These are phyloP conservation scores for Pulicaria dysenterica DNA, from an alignment of 129 eudicot genomes.

Conservation along the genomic window DNA sequence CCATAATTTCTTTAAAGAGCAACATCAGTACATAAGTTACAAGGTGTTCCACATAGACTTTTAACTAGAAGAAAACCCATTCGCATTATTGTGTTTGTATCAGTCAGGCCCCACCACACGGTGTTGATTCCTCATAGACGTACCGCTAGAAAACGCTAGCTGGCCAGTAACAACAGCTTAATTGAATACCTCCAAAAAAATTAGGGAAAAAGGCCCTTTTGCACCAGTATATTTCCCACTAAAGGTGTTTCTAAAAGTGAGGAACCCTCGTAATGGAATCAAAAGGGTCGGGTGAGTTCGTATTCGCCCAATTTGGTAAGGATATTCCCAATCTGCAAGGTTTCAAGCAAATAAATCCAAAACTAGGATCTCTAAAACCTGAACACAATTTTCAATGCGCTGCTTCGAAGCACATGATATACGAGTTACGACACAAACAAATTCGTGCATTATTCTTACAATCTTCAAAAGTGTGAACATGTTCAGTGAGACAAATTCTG, in stretches of 20 bases:
- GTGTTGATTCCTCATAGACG: slow-evolving; percentile 21
- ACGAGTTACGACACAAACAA: slow-evolving; percentile 10
- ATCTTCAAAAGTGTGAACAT: slow-evolving; percentile 20
- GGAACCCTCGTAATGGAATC: slow-evolving; percentile 29
- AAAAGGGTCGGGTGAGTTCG: slow-evolving; percentile 22
- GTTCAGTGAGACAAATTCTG: slow-evolving; percentile 25
- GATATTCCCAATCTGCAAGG: slow-evolving; percentile 33
- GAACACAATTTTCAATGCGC: slow-evolving; percentile 30
- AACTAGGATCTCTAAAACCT: slow-evolving; percentile 29
- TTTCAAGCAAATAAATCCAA: slow-evolving; percentile 37
- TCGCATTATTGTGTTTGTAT: slow-evolving; percentile 33
- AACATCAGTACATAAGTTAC: slow-evolving; percentile 10
- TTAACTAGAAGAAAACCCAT: slow-evolving; percentile 13
- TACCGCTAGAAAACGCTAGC: slow-evolving; percentile 20
- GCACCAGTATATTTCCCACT: slow-evolving; percentile 22
- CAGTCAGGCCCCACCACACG: slow-evolving; percentile 38
- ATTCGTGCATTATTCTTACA: slow-evolving; percentile 22
- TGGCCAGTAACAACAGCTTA: slow-evolving; percentile 28
- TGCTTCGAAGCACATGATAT: slow-evolving; percentile 34
- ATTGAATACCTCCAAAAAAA: slow-evolving; percentile 37
- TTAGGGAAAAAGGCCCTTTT: slow-evolving; percentile 19
- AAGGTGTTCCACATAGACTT: slow-evolving; percentile 10
- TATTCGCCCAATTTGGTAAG: slow-evolving; percentile 20
- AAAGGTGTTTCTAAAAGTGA: slow-evolving; percentile 21
- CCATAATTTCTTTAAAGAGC: slow-evolving; percentile 26